Conservation (phyloP, 2,329 filamentous ascomycete genomes). For the Akanthomyces lecanii region DNA sequence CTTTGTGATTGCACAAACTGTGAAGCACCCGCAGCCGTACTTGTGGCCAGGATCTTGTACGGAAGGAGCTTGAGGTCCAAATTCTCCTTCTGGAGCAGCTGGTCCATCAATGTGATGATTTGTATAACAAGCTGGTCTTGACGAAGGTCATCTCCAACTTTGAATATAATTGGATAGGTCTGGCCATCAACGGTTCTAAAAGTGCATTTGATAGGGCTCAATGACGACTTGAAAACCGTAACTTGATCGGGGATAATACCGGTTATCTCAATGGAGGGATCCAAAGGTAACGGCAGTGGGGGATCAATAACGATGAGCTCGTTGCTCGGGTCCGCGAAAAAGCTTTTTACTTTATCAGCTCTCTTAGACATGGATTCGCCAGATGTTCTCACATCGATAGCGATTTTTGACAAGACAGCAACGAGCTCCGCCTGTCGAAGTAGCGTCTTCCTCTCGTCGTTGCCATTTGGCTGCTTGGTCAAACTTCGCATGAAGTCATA, state of each 20-base stretch:
- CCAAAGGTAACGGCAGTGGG: slow-evolving; percentile 80
- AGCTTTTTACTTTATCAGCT: slow-evolving; percentile 77
- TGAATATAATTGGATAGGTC: slow-evolving; percentile 92
- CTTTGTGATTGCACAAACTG: slow-evolving; percentile 89
- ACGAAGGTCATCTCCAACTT: slow-evolving; percentile 90
- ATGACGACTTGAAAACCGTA: slow-evolving; percentile 90
- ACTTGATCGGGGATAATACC: slow-evolving; percentile 81
- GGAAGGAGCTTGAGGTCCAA: slow-evolving; percentile 91
- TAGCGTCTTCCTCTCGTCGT: slow-evolving; percentile 69
- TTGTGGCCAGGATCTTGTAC: slow-evolving; percentile 93
- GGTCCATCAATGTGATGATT: slow-evolving; percentile 97
- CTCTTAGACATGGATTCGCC: slow-evolving; percentile 75
- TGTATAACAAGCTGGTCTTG: slow-evolving; percentile 96
- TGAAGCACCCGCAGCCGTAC: slow-evolving; percentile 80
- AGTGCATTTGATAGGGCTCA: slow-evolving; percentile 85
- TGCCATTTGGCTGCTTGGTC: slow-evolving; percentile 64
- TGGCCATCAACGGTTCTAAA: slow-evolving; percentile 76
- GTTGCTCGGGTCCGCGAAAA: slow-evolving; percentile 83
- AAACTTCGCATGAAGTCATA: slow-evolving; percentile 94
- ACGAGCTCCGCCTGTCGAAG: slow-evolving; percentile 86
- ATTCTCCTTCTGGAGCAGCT: slow-evolving; percentile 91
- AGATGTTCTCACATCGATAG: slow-evolving; percentile 79
- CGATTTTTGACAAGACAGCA: slow-evolving; percentile 80
- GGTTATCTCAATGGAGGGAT: slow-evolving; percentile 74
- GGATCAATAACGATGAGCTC: slow-evolving; percentile 80